Evolutionary conservation across 768 basidiomycete genomes (phyloP).

Genomic region (Phanerochaete sordida): DNA sequence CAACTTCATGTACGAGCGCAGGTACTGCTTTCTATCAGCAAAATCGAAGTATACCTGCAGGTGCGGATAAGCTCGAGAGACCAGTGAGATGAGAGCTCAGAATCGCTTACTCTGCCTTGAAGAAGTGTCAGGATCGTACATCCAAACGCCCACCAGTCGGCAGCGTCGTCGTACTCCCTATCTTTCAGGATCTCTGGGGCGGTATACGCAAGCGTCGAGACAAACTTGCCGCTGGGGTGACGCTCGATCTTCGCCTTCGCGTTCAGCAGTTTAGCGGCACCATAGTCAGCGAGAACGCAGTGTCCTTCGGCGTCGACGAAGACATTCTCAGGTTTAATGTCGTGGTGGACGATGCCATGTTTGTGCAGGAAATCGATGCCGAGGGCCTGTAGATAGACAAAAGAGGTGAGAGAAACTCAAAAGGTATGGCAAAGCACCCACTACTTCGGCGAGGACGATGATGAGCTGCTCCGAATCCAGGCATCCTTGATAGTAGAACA

Average conservation of each 20-base stretch:
- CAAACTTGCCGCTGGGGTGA: background rate
- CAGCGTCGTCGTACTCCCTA: conserved; percentile 38
- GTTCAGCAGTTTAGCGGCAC: conserved; percentile 48
- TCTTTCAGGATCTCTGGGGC: conserved; percentile 22
- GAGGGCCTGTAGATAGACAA: conserved; percentile 15
- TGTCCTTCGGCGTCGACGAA: conserved; percentile 30
- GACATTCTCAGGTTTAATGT: conserved; percentile 54
- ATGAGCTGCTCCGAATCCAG: background rate
- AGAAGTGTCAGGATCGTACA: conserved; percentile 40
- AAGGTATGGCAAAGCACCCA: background rate
- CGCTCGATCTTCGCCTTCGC: conserved; percentile 28
- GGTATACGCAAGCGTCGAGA: conserved; percentile 18
- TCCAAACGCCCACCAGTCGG: conserved; percentile 50
- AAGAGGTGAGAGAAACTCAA: background rate
- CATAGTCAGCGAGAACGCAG: conserved; percentile 56
- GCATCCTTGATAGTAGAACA: conserved; percentile 8
- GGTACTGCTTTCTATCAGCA: too few species aligned
- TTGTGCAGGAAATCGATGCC: conserved; percentile 39
- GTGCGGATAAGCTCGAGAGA: too few species aligned
- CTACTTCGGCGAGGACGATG: conserved; percentile 21
- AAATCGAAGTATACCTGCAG: too few species aligned
- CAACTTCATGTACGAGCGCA: too few species aligned
- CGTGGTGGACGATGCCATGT: conserved; percentile 53
- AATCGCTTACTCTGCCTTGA: conserved; percentile 14
- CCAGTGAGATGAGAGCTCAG: too few species aligned